Base-by-base conservation (phyloP, 1,284 basidiomycete genomes). In the Cryptococcus depauperatus region DNA sequence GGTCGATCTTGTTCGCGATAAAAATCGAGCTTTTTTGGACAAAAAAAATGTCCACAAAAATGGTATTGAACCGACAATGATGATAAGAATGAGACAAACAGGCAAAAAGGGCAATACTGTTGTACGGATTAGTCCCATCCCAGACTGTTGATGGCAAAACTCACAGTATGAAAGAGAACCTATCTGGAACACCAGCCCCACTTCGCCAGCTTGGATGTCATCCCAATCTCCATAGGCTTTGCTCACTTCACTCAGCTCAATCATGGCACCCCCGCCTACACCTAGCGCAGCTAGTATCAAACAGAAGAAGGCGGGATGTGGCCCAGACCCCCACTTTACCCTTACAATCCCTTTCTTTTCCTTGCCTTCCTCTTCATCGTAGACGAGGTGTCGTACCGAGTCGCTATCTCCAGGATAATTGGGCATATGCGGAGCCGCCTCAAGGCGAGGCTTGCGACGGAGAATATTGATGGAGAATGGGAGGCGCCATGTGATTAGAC, bases 91-190 rank as follows among this genome's bases (percentile, higher is more conserved):
- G 19, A 48, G 19, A 19, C 42, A 30, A 7, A 46, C 11, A 10
- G 53, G 47, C 9, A 52, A 14, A 26, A 46, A 23, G 14, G 43
- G 33, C 3, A 52, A 13, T 6, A 52, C 47, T 47, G 29, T 23
- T 14, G 2, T 9, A 10, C 9, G n/a, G 8, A 11, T 33, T n/a
- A 44, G 30, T 8, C 29, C 1, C 21, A 29, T 22, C n/a, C 21
- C 22, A 35, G 25, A 14, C 32, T 18, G 25, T 18, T 18, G 14
- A 34, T 22, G 27, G 28, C 25, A 16, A 18, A 19, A 50, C 54
- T 43, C n/a, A 56, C 54, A 30, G 48, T 46, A 53, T 16, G 47
- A 40, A 33, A 47, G 35, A 6, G 38, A 34, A 4, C 48, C 51
- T 21, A 51, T 3, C 16, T 28, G 16, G 14, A 53, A 44, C 3